These are phyloP conservation scores for Auriscalpium orientale DNA, from an alignment of 768 basidiomycete species.

Conservation along the genomic window DNA sequence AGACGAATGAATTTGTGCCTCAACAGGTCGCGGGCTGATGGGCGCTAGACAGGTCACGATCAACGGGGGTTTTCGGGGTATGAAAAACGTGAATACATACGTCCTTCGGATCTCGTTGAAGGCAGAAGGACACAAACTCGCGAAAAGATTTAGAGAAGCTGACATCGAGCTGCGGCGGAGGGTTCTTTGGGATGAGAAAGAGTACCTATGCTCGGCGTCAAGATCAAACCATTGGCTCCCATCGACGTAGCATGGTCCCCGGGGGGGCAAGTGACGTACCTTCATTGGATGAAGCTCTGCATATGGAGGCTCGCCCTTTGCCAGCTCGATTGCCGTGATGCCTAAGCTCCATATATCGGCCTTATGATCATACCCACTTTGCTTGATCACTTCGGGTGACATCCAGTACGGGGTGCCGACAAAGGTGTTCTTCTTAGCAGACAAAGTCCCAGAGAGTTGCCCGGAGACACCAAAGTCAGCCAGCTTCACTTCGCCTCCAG, in stretches of 20 bases:
- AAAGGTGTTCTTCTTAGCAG: constrained; percentile 96
- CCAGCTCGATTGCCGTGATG: constrained; percentile 95
- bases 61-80: background rate
- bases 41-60: constrained; percentile 49
- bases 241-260: background rate
- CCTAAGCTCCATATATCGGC: constrained; percentile 99
- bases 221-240: background rate
- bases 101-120: constrained; percentile 90
- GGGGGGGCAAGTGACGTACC: constrained; percentile 35
- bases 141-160: constrained; percentile 89
- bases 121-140: constrained; percentile 89
- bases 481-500: constrained; percentile 91
- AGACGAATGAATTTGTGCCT: constrained; percentile 94
- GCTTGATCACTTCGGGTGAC: constrained; percentile 99
- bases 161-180: constrained; percentile 84
- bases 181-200: constrained; percentile 97
- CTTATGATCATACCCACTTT: constrained; percentile 98
- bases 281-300: constrained; percentile 99
- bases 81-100: constrained; percentile 34
- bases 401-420: constrained; percentile 99
- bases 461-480: constrained; percentile 99
- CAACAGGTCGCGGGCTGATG: constrained; percentile 88
- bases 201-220: constrained; percentile 55
- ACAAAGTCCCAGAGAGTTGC: constrained; percentile 87
- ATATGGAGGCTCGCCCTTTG: constrained; percentile 96